Conservation (phyloP, 345 rosid genomes). For the Euphorbia lathyris region DNA sequence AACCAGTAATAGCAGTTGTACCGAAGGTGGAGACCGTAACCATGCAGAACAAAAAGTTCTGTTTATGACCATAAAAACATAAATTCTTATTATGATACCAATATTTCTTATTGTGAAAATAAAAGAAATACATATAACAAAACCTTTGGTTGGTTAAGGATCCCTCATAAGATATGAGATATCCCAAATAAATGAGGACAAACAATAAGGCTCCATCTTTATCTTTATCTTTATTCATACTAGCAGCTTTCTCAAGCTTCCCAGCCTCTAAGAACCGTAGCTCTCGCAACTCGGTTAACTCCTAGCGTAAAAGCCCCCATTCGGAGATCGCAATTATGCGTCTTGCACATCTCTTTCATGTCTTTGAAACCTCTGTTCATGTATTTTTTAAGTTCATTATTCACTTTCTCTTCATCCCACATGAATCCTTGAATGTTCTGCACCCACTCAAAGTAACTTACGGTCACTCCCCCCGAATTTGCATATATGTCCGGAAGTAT, state of each 20-base stretch:
- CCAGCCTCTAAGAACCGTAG: slow-evolving; percentile 89
- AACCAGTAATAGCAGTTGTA: too few species aligned
- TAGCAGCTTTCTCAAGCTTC: slow-evolving; percentile 50
- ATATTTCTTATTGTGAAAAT: background rate
- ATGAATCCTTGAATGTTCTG: slow-evolving; percentile 98
- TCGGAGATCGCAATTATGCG: slow-evolving; percentile 82
- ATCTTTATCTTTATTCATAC: slow-evolving; percentile 25
- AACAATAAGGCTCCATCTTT: slow-evolving; percentile 10
- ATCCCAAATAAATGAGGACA: background rate
- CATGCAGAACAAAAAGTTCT: too few species aligned
- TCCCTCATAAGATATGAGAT: slow-evolving; percentile 9
- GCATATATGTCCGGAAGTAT: slow-evolving; percentile 96
- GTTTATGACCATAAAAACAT: background rate
- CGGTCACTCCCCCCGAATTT: slow-evolving; percentile 96
- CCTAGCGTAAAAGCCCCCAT: slow-evolving; percentile 99
- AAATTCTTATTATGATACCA: background rate
- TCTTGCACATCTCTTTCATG: slow-evolving; percentile 78
- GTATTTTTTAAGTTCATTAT: slow-evolving; percentile 66
- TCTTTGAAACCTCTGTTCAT: slow-evolving; percentile 81
- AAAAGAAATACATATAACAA: slow-evolving; percentile 11
- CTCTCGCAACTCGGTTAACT: slow-evolving; percentile 91
- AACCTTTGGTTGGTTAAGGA: slow-evolving; percentile 4
- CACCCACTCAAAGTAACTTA: slow-evolving; percentile 99
- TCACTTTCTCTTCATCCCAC: slow-evolving; percentile 96
- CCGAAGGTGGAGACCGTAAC: too few species aligned